Evolutionary conservation across 352 stramenopile genomes (phyloP).

Genomic region (Pythium apleroticum): DNA sequence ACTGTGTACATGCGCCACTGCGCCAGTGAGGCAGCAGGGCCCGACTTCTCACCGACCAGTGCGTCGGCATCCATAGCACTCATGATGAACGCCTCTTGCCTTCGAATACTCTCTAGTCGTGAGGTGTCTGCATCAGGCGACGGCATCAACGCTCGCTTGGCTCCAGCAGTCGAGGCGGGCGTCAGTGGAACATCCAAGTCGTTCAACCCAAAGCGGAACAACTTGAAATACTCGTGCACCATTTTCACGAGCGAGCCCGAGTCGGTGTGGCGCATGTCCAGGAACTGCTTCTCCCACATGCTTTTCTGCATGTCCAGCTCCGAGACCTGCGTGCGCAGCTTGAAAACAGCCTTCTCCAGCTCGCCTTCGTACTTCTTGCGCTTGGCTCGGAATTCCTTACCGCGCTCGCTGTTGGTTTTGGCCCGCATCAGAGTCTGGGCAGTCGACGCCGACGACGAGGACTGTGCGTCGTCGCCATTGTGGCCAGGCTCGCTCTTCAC

Average conservation of each 20-base stretch:
- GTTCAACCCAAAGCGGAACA: slow-evolving; percentile 23
- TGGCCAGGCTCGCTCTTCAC: not conserved
- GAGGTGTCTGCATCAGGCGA: slow-evolving; percentile 28
- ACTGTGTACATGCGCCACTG: slow-evolving; percentile 34
- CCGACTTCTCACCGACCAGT: slow-evolving; percentile 14
- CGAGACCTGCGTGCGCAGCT: slow-evolving; percentile 21
- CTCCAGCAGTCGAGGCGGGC: not conserved
- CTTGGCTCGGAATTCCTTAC: slow-evolving; percentile 26
- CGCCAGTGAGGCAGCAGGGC: slow-evolving; percentile 22
- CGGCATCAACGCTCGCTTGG: slow-evolving; percentile 19
- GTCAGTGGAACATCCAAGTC: not conserved
- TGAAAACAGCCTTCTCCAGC: slow-evolving; percentile 23
- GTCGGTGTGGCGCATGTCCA: slow-evolving; percentile 18
- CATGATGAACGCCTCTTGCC: slow-evolving; percentile 26
- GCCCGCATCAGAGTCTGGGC: slow-evolving; percentile 3
- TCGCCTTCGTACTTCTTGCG: slow-evolving; percentile 29
- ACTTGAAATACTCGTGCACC: slow-evolving; percentile 23
- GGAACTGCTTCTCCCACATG: slow-evolving; percentile 21
- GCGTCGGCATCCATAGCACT: slow-evolving; percentile 23
- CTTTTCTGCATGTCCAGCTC: slow-evolving; percentile 16
- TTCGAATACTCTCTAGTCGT: slow-evolving; percentile 27
- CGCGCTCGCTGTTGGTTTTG: slow-evolving; percentile 32
- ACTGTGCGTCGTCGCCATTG: not conserved
- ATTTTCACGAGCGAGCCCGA: slow-evolving; percentile 22
- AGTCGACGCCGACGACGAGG: not conserved